A percentile compares a stretch with the other conserved stretches of the same genome.
phyloP scores from a whole-genome alignment of 805 yeast species.

The Aciculoconidium aculeatum region DNA sequence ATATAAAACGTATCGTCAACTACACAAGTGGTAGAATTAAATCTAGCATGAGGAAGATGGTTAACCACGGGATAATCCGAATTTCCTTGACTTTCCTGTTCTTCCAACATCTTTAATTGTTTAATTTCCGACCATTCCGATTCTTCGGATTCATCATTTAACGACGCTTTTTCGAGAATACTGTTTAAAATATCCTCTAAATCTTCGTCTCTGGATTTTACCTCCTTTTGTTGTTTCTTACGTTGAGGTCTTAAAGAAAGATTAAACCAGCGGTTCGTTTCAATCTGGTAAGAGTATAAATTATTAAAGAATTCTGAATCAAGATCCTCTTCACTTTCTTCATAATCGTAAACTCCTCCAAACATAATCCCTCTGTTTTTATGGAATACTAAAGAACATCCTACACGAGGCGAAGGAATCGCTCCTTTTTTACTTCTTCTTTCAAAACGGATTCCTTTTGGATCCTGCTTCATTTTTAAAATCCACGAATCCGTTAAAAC shows the following conservation, averaged over 20 bases:
- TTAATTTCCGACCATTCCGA: conserved; percentile 31
- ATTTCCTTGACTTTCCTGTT: conserved; percentile 31
- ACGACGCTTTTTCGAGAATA: conserved; percentile 66
- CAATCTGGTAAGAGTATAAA: conserved; percentile 75
- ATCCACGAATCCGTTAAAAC: conserved; percentile 83
- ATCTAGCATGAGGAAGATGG: conserved; percentile 80
- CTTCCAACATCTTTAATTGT: conserved; percentile 31
- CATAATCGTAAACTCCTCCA: conserved; percentile 94
- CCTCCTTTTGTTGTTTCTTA: conserved; percentile 41
- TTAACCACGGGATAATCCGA: conserved; percentile 51
- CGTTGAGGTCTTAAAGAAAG: conserved; percentile 58
- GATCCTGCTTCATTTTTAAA: conserved; percentile 79
- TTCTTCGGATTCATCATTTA: conserved; percentile 49
- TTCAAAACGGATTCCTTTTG: conserved; percentile 78
- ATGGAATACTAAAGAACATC: conserved; percentile 83
- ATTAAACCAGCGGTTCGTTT: conserved; percentile 83
- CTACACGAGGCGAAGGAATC: conserved; percentile 91
- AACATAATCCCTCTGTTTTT: conserved; percentile 88
- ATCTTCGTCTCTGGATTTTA: conserved; percentile 64
- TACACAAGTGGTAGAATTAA: conserved; percentile 80
- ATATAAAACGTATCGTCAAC: conserved; percentile 79
- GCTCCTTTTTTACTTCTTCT: conserved; percentile 84
- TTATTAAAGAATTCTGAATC: conserved; percentile 82
- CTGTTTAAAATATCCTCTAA: conserved; percentile 75
- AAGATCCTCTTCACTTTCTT: conserved; percentile 89